A percentile compares a stretch with the other conserved stretches of the same genome.
Evolutionary conservation across 1,284 basidiomycete species (phyloP).

Genomic region (Naganishia sp.): DNA sequence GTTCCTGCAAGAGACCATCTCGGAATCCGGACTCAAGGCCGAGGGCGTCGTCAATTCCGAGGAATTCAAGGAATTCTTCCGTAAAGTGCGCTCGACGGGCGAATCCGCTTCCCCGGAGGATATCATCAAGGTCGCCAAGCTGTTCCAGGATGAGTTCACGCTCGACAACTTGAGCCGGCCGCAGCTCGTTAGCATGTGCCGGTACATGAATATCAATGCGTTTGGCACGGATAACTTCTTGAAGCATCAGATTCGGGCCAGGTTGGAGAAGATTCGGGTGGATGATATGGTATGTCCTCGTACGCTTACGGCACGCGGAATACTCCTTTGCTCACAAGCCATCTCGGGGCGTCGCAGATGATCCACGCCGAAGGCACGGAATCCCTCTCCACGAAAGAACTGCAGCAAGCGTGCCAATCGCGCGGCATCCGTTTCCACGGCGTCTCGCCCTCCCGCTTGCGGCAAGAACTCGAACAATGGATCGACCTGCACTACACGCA

Average conservation of each 20-base stretch:
- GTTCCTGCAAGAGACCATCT: conserved; percentile 95
- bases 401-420: conserved; percentile 89
- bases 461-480: conserved; percentile 90
- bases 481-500: conserved; percentile 84
- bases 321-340: neutral
- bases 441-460: conserved; percentile 75
- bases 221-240: conserved; percentile 99
- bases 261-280: conserved; percentile 78
- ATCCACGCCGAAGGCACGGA: conserved; percentile 89
- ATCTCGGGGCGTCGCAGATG: conserved; percentile 56
- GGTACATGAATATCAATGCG: conserved; percentile 97
- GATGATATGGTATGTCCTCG: conserved; percentile 69
- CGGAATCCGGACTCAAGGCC: conserved; percentile 88
- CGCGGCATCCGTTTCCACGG: conserved; percentile 88
- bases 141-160: conserved; percentile 96
- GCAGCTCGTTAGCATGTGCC: conserved; percentile 94
- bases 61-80: conserved; percentile 99
- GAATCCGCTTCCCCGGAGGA: conserved; percentile 86
- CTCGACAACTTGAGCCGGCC: conserved; percentile 97
- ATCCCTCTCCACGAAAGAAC: conserved; percentile 82
- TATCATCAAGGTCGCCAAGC: conserved; percentile 89
- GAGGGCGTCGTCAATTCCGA: conserved; percentile 89
- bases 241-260: conserved; percentile 84
- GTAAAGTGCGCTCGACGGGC: conserved; percentile 91
- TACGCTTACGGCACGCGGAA: neutral